These are phyloP conservation scores for Austropuccinia psidii DNA, from an alignment of 1,284 basidiomycete species.

Conservation along the genomic window DNA sequence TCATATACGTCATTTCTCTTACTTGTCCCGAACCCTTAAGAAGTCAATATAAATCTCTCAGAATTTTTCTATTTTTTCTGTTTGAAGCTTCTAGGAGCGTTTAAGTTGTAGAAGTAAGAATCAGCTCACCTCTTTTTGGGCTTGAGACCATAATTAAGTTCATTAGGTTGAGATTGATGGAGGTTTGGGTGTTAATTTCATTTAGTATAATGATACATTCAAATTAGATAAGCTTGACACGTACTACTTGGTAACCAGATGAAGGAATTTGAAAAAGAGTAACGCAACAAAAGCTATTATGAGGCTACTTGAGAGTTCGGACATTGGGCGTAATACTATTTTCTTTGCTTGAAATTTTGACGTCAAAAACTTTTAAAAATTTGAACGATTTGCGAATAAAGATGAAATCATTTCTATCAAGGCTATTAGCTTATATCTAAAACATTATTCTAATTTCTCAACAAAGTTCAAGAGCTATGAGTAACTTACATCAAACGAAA, in stretches of 20 bases:
- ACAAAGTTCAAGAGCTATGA: too few relatives aligned
- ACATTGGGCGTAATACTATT: background rate
- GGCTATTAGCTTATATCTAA: too few relatives aligned
- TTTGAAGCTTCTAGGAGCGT: background rate
- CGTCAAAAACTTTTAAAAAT: too few relatives aligned
- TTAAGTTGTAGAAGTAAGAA: background rate
- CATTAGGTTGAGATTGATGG: background rate
- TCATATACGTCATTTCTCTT: conserved; percentile 31
- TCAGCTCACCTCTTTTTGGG: conserved; percentile 27
- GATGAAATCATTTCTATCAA: too few relatives aligned
- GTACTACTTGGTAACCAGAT: conserved; percentile 17
- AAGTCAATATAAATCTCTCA: background rate
- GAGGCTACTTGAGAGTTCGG: conserved; percentile 17
- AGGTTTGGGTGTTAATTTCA: too few relatives aligned
- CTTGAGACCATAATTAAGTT: background rate
- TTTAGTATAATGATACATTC: too few relatives aligned
- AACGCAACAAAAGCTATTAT: background rate
- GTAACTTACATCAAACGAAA: too few relatives aligned
- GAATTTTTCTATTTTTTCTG: background rate
- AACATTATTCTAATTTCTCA: too few relatives aligned
- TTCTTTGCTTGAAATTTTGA: too few relatives aligned
- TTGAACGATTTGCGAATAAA: too few relatives aligned
- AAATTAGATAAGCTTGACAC: too few relatives aligned
- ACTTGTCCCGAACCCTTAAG: conserved; percentile 30
- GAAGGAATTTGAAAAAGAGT: background rate